Conservation (phyloP, 2,329 filamentous ascomycete genomes). For the Penicillium sp. region DNA sequence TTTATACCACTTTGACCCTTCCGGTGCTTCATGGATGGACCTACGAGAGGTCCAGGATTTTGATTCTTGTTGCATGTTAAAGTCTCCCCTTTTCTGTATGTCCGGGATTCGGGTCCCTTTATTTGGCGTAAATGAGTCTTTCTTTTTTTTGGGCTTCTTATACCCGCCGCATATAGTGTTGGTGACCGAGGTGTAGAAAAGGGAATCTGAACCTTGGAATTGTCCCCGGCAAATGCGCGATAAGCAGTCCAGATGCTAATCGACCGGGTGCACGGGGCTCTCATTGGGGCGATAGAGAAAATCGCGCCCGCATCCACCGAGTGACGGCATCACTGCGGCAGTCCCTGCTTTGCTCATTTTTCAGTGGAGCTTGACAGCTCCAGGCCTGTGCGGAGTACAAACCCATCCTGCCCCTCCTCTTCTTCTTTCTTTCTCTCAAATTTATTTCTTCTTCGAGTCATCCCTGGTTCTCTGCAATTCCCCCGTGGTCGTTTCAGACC, state of each 20-base stretch:
- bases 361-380: background rate
- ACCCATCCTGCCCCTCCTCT: slow-evolving; percentile 1
- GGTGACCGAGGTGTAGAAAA: background rate
- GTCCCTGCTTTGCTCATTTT: background rate
- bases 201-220: background rate
- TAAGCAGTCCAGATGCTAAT: background rate
- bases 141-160: no score
- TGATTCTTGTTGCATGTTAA: background rate
- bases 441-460: background rate
- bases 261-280: background rate
- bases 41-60: background rate
- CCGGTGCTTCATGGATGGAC: background rate
- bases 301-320: background rate
- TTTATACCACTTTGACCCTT: slow-evolving; percentile 1
- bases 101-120: background rate
- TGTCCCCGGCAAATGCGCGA: background rate
- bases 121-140: slow-evolving; percentile 15
- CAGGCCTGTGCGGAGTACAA: background rate
- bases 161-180: background rate
- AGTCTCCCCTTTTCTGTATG: slow-evolving; percentile 2
- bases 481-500: slow-evolving; percentile 3
- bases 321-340: slow-evolving; percentile 5
- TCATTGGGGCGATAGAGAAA: background rate
- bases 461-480: background rate
- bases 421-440: background rate